phyloP scores from a whole-genome alignment of 2,329 filamentous ascomycete genomes.

The Pseudogymnoascus sp. region DNA sequence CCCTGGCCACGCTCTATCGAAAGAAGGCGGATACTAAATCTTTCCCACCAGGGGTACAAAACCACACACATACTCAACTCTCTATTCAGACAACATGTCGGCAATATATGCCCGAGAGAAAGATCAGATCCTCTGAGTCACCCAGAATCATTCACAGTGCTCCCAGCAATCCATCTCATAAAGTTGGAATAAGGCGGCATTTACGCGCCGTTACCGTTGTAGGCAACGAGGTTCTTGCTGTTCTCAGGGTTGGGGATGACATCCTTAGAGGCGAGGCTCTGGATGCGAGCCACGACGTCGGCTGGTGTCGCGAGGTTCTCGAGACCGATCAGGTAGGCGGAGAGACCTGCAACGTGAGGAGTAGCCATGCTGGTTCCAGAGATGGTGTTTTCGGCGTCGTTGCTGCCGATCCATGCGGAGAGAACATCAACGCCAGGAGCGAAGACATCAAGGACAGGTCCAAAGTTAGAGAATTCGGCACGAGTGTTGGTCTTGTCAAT shows the following conservation, averaged over 20 bases:
- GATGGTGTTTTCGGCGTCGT: conserved; percentile 42
- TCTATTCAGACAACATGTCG: no score
- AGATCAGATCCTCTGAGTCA: no score
- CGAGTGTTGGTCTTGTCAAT: conserved; percentile 34
- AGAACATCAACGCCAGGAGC: conserved; percentile 42
- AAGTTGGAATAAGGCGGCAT: not conserved
- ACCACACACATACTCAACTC: no score
- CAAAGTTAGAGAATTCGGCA: conserved; percentile 46
- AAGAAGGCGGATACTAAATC: no score
- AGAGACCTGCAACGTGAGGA: conserved; percentile 54
- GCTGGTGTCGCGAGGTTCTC: conserved; percentile 37
- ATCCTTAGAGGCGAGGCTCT: conserved; percentile 35
- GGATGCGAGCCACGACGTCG: conserved; percentile 42
- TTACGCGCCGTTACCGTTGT: conserved; percentile 42
- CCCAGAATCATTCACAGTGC: no score
- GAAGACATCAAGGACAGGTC: conserved; percentile 42
- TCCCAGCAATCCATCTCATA: no score
- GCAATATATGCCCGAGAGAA: no score
- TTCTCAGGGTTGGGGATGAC: conserved; percentile 36
- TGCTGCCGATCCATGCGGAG: conserved; percentile 39
- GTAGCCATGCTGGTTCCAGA: conserved; percentile 57
- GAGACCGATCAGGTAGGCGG: conserved; percentile 47
- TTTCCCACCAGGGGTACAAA: no score
- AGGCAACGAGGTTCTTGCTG: conserved; percentile 47
- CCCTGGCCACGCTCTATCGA: no score